Evolutionary conservation across 1,284 basidiomycete genomes (phyloP).

Genomic region (Dichomitus squalens): DNA sequence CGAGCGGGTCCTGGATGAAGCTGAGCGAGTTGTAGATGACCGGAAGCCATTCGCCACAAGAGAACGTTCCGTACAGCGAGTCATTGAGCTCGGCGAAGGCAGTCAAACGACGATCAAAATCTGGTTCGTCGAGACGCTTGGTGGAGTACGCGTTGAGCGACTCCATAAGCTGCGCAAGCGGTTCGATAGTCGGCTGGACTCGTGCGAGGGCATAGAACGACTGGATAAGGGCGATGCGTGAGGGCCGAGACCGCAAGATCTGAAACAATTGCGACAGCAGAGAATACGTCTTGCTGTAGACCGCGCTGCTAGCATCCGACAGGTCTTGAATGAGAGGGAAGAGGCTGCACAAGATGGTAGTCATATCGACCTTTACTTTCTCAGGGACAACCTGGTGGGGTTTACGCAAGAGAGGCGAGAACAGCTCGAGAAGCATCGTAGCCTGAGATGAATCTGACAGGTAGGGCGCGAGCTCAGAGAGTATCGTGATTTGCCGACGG

Average conservation of each 20-base stretch:
- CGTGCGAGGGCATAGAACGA: slow-evolving; percentile 65
- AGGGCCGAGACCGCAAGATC: slow-evolving; percentile 67
- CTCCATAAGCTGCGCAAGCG: slow-evolving; percentile 58
- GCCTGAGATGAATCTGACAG: slow-evolving; percentile 77
- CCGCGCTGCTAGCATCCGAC: slow-evolving; percentile 47
- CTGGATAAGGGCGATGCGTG: slow-evolving; percentile 67
- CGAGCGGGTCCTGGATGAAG: slow-evolving; percentile 89
- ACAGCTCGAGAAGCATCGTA: slow-evolving; percentile 70
- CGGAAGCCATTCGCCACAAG: slow-evolving; percentile 77
- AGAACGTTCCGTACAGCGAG: slow-evolving; percentile 49
- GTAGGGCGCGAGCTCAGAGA: slow-evolving; percentile 82
- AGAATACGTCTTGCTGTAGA: slow-evolving; percentile 64
- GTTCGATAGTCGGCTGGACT: slow-evolving; percentile 50
- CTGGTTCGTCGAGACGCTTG: slow-evolving; percentile 87
- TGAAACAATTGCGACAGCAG: slow-evolving; percentile 79
- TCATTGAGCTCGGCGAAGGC: slow-evolving; percentile 84
- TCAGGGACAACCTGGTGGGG: slow-evolving; percentile 81
- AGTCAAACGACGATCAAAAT: slow-evolving; percentile 85
- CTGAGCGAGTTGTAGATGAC: slow-evolving; percentile 84
- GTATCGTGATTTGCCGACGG: slow-evolving; percentile 82
- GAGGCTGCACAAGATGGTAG: slow-evolving; percentile 77
- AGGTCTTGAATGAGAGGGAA: slow-evolving; percentile 77
- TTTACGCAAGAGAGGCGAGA: slow-evolving; percentile 83
- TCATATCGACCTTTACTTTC: slow-evolving; percentile 84
- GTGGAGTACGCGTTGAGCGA: slow-evolving; percentile 87